Conservation (phyloP, 495 filamentous ascomycete genomes). For the Pseudotulostoma volvatum region DNA sequence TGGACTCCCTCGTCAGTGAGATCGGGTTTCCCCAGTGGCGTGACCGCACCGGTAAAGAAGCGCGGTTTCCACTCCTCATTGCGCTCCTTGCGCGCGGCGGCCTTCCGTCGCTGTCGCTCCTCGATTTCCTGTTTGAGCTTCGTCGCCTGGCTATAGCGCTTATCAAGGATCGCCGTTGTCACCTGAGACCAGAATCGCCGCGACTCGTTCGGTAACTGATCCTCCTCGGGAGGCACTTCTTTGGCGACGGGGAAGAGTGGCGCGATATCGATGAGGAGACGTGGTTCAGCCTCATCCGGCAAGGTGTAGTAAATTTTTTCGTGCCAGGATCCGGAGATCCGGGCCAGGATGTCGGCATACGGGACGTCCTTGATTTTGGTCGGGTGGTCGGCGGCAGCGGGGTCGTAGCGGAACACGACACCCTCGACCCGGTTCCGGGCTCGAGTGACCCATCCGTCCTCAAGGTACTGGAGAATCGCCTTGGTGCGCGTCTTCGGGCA, state of each 20-base stretch:
- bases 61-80: constrained; percentile 65
- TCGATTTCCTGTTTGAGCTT: constrained; percentile 80
- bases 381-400: constrained; percentile 61
- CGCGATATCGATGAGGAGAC: constrained; percentile 68
- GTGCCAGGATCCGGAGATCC: constrained; percentile 72
- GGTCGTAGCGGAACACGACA: constrained; percentile 76
- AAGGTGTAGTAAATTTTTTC: constrained; percentile 52
- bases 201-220: constrained; percentile 80
- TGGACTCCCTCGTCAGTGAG: constrained; percentile 60
- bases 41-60: constrained; percentile 67
- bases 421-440: constrained; percentile 84
- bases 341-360: constrained; percentile 65
- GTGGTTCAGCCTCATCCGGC: constrained; percentile 40
- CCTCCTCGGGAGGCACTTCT: constrained; percentile 51
- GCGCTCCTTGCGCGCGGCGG: constrained; percentile 52
- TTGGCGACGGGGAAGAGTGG: constrained; percentile 67
- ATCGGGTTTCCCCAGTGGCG: constrained; percentile 59
- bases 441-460: constrained; percentile 88
- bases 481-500: constrained; percentile 81
- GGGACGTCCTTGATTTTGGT: constrained; percentile 69
- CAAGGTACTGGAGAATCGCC: constrained; percentile 76
- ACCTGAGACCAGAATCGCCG: constrained; percentile 76
- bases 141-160: constrained; percentile 72
- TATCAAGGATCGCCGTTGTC: constrained; percentile 70
- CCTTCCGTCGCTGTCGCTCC: constrained; percentile 72